Evolutionary conservation across 2,329 filamentous ascomycete species (phyloP).

Genomic region (Juglanconis oblonga): DNA sequence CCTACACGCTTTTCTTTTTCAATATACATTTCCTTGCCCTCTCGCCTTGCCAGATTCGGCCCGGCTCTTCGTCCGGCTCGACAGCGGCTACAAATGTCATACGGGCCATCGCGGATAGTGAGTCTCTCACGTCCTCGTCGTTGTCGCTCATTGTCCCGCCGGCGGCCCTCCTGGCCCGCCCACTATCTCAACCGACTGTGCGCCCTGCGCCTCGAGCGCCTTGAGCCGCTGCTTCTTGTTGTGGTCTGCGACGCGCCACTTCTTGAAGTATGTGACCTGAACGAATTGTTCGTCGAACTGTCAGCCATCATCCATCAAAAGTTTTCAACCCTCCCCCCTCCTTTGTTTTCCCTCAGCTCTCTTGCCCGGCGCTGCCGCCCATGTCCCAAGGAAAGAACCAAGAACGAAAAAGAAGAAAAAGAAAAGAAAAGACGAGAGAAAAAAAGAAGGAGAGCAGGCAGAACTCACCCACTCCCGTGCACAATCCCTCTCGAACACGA

Average conservation of each 20-base stretch:
- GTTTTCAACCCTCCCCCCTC: no score
- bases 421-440: no score
- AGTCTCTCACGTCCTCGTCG: background rate
- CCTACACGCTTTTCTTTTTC: background rate
- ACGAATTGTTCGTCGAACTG: no score
- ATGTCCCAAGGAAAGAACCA: background rate
- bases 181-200: slow-evolving; percentile 51
- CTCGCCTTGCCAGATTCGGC: background rate
- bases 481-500: slow-evolving; percentile 78
- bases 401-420: background rate
- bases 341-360: no score
- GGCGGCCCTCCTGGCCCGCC: slow-evolving; percentile 21
- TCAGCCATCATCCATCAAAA: no score
- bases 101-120: no score
- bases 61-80: no score
- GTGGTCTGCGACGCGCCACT: slow-evolving; percentile 87
- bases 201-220: slow-evolving; percentile 71
- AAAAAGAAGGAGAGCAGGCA: background rate
- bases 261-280: slow-evolving; percentile 98
- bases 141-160: background rate
- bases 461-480: slow-evolving; percentile 81
- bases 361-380: no score
- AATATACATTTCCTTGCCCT: background rate
- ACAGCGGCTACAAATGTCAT: no score
- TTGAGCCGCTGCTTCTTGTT: slow-evolving; percentile 79